Conservation (phyloP, 1,284 basidiomycete species). For the Cryptococcus neoformans region DNA sequence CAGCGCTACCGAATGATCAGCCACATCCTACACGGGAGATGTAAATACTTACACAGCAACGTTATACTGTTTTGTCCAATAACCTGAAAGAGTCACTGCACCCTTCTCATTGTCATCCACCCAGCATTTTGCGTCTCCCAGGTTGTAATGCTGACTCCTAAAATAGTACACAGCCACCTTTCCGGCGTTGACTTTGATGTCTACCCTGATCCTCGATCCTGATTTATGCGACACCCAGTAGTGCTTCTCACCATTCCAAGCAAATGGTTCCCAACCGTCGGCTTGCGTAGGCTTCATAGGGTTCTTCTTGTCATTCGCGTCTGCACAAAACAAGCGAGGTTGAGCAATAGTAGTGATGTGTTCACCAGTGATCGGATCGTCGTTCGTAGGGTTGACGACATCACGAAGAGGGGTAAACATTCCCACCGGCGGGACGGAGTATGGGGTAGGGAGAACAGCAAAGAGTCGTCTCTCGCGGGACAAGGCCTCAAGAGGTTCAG, state of each 20-base stretch:
- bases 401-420: constrained; percentile 42
- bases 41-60: constrained; percentile 35
- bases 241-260: constrained; percentile 49
- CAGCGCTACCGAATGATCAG: constrained; percentile 28
- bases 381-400: constrained; percentile 29
- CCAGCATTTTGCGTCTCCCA: constrained; percentile 50
- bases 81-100: constrained; percentile 38
- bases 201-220: constrained; percentile 44
- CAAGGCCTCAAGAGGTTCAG: constrained; percentile 22
- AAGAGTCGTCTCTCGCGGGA: constrained; percentile 34
- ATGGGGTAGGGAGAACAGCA: constrained; percentile 35
- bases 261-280: constrained; percentile 44
- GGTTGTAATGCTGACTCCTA: constrained; percentile 45
- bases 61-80: constrained; percentile 47
- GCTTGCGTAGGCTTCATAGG: constrained; percentile 38
- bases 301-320: constrained; percentile 43
- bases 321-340: constrained; percentile 46
- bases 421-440: constrained; percentile 32
- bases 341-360: constrained; percentile 36
- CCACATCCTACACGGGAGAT: neutral
- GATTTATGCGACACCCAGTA: constrained; percentile 42
- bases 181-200: constrained; percentile 43
- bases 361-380: constrained; percentile 28
- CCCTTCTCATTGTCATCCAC: constrained; percentile 49
- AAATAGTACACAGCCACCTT: constrained; percentile 50